Conservation (phyloP, 2,329 filamentous ascomycete genomes). For the Sporothrix inflata region DNA sequence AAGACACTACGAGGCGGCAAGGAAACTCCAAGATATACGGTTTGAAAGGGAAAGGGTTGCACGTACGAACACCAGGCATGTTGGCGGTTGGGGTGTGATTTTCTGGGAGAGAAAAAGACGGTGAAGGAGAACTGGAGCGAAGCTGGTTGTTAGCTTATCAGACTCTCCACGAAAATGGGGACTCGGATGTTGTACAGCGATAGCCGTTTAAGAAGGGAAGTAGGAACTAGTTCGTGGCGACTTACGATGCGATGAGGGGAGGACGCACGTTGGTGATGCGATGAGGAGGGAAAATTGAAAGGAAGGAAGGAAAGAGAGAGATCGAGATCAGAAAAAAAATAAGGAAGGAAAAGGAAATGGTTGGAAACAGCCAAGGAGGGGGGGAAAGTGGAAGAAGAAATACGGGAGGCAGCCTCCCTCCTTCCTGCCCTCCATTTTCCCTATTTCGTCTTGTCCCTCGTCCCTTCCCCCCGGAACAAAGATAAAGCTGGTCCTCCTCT, state of each 20-base stretch:
- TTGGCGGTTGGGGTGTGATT: conserved; percentile 43
- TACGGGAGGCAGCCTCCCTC: conserved; percentile 15
- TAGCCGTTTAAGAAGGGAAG: neutral
- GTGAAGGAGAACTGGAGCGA: neutral
- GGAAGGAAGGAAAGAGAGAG: neutral
- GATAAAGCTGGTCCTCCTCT: conserved; percentile 29
- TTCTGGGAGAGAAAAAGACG: neutral
- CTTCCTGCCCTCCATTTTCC: conserved; percentile 3
- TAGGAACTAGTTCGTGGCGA: neutral
- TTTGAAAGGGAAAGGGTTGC: neutral
- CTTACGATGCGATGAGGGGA: conserved; percentile 19
- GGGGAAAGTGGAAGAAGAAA: conserved; percentile 26
- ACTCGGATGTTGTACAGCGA: neutral
- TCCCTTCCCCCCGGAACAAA: conserved; percentile 28
- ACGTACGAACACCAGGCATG: conserved; percentile 60
- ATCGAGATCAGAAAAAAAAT: neutral
- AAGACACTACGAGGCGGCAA: neutral
- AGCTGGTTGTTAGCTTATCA: conserved; percentile 7
- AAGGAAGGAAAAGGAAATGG: conserved; percentile 9
- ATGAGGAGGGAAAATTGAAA: conserved; percentile 1
- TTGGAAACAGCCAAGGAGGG: conserved; percentile 21
- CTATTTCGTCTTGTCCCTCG: neutral
- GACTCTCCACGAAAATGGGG: neutral
- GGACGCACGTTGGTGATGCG: neutral
- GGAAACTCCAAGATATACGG: neutral